These are phyloP conservation scores for Dactylellina parvicollis DNA, from an alignment of 2,329 filamentous ascomycete species.

Conservation along the genomic window DNA sequence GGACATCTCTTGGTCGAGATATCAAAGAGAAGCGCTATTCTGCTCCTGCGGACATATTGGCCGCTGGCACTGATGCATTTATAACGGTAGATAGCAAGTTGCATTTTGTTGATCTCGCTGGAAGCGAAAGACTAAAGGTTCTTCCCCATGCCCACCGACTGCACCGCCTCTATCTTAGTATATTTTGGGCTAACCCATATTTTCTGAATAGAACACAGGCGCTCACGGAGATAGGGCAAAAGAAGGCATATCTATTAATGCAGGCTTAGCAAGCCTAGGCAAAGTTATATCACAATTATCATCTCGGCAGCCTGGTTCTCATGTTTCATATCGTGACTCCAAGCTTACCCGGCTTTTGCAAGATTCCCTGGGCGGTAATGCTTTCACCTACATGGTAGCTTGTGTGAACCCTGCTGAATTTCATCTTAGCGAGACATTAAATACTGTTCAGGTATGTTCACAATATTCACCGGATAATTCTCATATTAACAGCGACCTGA, in stretches of 20 bases:
- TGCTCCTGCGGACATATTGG: slow-evolving; percentile 82
- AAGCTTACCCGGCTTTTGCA: slow-evolving; percentile 92
- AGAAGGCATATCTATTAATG: slow-evolving; percentile 98
- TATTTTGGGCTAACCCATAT: not conserved
- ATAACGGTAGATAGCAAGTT: slow-evolving; percentile 97
- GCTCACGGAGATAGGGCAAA: slow-evolving; percentile 92
- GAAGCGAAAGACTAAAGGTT: slow-evolving; percentile 87
- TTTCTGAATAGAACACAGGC: slow-evolving; percentile 75
- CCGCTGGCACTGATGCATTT: slow-evolving; percentile 70
- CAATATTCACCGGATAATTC: not conserved
- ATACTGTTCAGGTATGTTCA: slow-evolving; percentile 75
- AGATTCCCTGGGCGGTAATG: slow-evolving; percentile 94
- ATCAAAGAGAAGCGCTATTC: slow-evolving; percentile 80
- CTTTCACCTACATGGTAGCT: slow-evolving; percentile 99
- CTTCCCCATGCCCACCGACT: not conserved
- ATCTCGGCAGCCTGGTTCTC: slow-evolving; percentile 82
- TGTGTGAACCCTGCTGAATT: slow-evolving; percentile 98
- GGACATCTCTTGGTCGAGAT: slow-evolving; percentile 64
- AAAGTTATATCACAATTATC: slow-evolving; percentile 99
- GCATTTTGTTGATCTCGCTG: slow-evolving; percentile 96
- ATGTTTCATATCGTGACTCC: slow-evolving; percentile 98
- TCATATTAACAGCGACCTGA: not conserved
- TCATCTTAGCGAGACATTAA: slow-evolving; percentile 94
- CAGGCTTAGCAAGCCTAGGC: slow-evolving; percentile 88
- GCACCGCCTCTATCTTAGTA: not conserved